These are phyloP conservation scores for Melaleuca alternifolia DNA, from an alignment of 345 rosid genomes.

Conservation along the genomic window DNA sequence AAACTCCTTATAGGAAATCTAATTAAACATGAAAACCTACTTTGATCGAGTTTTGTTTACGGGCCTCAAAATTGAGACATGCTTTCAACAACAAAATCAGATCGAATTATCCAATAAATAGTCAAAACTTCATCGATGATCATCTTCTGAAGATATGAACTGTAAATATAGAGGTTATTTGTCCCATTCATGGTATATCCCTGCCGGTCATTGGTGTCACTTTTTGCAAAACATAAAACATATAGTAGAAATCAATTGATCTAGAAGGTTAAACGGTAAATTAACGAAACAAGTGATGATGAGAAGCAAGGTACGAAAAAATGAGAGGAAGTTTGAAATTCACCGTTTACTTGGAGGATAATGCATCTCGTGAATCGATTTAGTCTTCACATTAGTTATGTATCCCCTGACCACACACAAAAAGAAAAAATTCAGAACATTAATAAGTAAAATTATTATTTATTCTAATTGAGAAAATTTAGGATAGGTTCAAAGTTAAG, in stretches of 20 bases:
- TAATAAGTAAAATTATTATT: not conserved
- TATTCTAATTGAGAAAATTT: not conserved
- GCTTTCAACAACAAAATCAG: not conserved
- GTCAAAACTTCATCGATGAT: not conserved
- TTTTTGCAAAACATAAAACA: not conserved
- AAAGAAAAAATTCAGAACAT: not conserved
- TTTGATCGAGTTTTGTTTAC: not conserved
- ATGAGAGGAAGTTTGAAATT: not conserved
- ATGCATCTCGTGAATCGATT: not conserved
- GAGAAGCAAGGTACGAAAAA: not conserved
- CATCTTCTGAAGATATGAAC: not conserved
- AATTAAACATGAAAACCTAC: not conserved
- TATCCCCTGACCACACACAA: not conserved
- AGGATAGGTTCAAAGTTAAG: not conserved
- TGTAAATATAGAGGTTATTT: not conserved
- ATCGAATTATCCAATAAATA: not conserved
- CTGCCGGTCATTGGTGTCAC: not conserved
- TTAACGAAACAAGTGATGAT: not conserved
- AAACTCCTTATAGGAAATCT: not conserved
- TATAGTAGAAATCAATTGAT: not conserved
- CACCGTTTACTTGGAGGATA: not conserved
- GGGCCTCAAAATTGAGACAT: not conserved
- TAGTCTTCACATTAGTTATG: slow-evolving; percentile 10
- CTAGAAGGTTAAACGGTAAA: not conserved
- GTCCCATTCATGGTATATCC: not conserved